These are phyloP conservation scores for Botrytis fragariae DNA, from an alignment of 2,329 filamentous ascomycete species.

Conservation along the genomic window DNA sequence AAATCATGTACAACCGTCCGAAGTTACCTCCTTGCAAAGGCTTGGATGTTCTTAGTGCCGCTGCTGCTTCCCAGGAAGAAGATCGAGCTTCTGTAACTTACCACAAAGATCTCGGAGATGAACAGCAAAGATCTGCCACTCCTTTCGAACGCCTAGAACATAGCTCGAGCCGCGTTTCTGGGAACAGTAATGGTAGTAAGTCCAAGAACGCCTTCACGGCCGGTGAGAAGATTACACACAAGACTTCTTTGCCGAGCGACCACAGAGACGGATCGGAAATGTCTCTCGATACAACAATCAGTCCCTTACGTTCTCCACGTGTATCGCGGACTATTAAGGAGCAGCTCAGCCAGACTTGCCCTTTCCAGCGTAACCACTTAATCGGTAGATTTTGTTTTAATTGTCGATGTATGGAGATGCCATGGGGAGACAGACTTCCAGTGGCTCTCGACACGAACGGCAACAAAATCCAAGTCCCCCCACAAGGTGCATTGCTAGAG, in stretches of 20 bases:
- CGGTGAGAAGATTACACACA: background rate
- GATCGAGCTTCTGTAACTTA: background rate
- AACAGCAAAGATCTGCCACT: background rate
- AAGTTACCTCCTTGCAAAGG: background rate
- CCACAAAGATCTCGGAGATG: background rate
- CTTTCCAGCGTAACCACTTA: background rate
- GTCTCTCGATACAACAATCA: background rate
- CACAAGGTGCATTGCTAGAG: background rate
- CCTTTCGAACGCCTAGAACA: background rate
- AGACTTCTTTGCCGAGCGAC: background rate
- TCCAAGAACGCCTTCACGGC: fast-evolving
- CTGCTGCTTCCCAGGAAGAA: background rate
- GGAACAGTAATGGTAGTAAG: background rate
- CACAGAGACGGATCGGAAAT: background rate
- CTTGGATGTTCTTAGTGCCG: background rate
- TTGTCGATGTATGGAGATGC: slow-evolving; percentile 1
- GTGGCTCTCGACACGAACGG: background rate
- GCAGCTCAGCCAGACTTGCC: background rate
- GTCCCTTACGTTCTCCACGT: background rate
- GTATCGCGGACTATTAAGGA: fast-evolving
- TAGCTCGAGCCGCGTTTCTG: fast-evolving
- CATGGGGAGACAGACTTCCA: slow-evolving; percentile 7
- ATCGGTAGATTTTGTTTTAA: slow-evolving; percentile 9
- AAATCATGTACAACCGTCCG: background rate
- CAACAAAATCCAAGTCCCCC: background rate